Evolutionary conservation across 2,329 filamentous ascomycete genomes (phyloP), one percentile per base, ranked within the genome.

Genomic region (Fusarium ramigenum): DNA sequence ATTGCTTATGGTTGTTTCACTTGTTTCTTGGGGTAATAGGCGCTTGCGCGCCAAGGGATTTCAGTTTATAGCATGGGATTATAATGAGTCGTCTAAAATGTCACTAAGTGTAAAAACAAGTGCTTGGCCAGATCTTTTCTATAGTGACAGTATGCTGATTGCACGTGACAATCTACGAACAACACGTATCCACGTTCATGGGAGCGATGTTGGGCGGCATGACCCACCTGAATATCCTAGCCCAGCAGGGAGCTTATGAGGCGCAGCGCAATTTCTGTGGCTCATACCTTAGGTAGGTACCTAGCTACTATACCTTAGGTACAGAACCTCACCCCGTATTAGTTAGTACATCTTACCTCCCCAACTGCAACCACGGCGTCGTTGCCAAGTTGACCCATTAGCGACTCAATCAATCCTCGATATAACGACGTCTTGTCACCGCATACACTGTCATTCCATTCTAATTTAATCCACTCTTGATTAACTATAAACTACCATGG

Each of bases 401-500:
- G 47, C 63, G 63, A 60, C 44, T 36, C 49, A 49, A 72, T 54
- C 69, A 49, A 58, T 66, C 60, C 60, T 46, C 52, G 36, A 37
- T 23, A 49, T 49, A 64, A 61, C 42, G 59, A 50, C 36, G 34
- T 63, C 49, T 59, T 50, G 32, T 57, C 52, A 67, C 57, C 50
- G 56, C 32, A 52, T 65, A 58, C 49, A 47, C 54, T 54, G n/a
- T 57, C n/a, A 28, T 64, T 50, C 56, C 60, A 64, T 49, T 70
- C 69, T 64, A 42, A 39, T 52, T 44, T 60, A 42, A 42, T 49
- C 42, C 60, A 65, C 44, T 61, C 60, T 59, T 63, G 42, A 70
- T 61, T 68, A 66, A 65, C 75, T 73, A 70, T 63, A 72, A 36
- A 66, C 69, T 76, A 79, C 77, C 82, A 91, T 91, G 89, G 84